Evolutionary conservation across 2,329 filamentous ascomycete species (phyloP), one percentile per base, ranked within the genome.

Genomic region (Xylariaceae sp.): DNA sequence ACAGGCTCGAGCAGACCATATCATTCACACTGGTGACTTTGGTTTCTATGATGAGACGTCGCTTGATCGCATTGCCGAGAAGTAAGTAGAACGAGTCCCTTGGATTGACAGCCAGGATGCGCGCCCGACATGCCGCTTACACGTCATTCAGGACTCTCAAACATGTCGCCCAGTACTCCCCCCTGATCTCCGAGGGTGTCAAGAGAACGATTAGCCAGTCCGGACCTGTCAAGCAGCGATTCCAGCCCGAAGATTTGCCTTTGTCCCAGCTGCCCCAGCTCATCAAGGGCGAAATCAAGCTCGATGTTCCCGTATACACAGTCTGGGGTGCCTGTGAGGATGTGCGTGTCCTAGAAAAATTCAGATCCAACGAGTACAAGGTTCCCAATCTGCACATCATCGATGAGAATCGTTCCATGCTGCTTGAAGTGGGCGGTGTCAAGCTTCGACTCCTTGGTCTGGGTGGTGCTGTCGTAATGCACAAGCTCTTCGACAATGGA

Each of bases 321-420:
- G 94, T 99, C 44, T 99, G 94, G 94, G 94, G 94, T 73, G 94
- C 94, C 52, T 99, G 94, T 72, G 94, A 99, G 77, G 94, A 99
- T 81, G 94, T 99, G 17, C 88, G 94, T 59, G 94, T 99, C 34
- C 77, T 99, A 70, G 94, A 99, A 77, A 97, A 96, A 79, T 96
- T 99, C 77, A 86, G 94, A 64, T 97, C 94, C 10, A 90, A 90
- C 66, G 94, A 99, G 78, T 99, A 99, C 80, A 97, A 97, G 79
- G 89, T 99, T 47, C 87, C 88, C 70, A 99, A 99, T 74, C 85
- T 99, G 67, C 92, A 97, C 80, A 96, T 99, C 72, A 97, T 99
- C 69, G 94, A 99, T 67, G 94, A 99, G 80, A 92, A 94, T 56
- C 93, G 93, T 74, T 97, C 94, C 44, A 90, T 96, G 80, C 81